These are phyloP conservation scores for Phytophthora citrophthora DNA, from an alignment of 352 stramenopile species.

Conservation along the genomic window DNA sequence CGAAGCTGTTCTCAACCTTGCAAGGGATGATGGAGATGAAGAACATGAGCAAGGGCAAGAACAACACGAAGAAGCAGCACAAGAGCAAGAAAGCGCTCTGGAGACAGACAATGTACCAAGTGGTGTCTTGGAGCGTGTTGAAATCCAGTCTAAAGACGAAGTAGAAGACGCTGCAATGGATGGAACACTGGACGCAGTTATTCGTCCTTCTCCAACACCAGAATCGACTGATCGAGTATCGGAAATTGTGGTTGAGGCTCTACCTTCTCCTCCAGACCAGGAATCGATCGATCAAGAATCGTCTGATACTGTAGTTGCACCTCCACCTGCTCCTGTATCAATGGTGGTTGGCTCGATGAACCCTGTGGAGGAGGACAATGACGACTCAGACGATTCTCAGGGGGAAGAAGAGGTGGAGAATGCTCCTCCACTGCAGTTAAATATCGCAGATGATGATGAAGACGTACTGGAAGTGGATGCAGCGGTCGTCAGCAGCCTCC, in stretches of 20 bases:
- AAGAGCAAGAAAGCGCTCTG: neutral
- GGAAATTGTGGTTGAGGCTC: no score
- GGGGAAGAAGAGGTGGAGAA: conserved; percentile 41
- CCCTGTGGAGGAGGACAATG: conserved; percentile 30
- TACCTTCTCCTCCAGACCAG: neutral
- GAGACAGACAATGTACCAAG: neutral
- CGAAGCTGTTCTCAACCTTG: conserved; percentile 30
- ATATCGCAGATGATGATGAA: conserved; percentile 43
- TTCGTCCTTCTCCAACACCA: neutral
- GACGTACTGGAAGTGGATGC: conserved; percentile 57
- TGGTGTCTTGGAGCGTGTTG: neutral
- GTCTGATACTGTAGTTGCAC: neutral
- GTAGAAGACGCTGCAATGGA: neutral
- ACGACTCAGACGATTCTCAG: conserved; percentile 39
- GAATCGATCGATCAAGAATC: conserved; percentile 4
- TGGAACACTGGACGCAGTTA: conserved; percentile 4
- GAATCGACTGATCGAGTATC: no score
- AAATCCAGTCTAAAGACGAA: conserved; percentile 1
- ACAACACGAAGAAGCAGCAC: neutral
- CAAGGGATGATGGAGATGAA: neutral
- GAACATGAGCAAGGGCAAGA: neutral
- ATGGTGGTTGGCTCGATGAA: conserved; percentile 43
- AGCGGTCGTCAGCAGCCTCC: conserved; percentile 33
- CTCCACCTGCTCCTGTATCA: conserved; percentile 28
- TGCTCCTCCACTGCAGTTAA: conserved; percentile 22